Base-by-base conservation (phyloP, 106 monocot genomes). In the Apostasia ramifera region DNA sequence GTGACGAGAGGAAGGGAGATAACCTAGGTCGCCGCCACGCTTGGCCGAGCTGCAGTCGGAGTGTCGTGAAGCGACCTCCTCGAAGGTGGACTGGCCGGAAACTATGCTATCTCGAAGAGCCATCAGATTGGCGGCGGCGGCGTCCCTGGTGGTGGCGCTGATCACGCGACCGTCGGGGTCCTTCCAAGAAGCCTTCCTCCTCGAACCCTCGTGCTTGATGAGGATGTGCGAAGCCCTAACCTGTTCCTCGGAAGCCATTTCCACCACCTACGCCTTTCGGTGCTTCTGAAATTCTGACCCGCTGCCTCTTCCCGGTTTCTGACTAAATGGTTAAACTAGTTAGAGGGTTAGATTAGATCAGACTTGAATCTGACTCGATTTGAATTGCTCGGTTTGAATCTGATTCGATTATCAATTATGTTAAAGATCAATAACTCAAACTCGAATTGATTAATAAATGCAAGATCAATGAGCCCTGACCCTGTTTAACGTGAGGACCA, bases 11-110 rank as follows among this genome's bases (percentile, higher is more conserved):
- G 50, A 11, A 61, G 11, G 4, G 26, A 50, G 11, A 76, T 54
- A 44, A 94, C 94, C 94, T 58, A 94, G 85, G 70, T 94, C 88
- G 39, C 94, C 94, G n/a, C 94, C 94, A 58, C 94, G 94, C 81
- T 94, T 94, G 73, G 90, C 90, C 37, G 94, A 95, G 73, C 73
- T 87, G 66, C 94, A 95, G 58, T 95, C 88, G 26, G 94, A 95
- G 70, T 81, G 65, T 8, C 71, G 50, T 53, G 75, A 42, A 26
- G 94, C 91, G 46, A 91, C 67, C 62, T 83, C 80, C 60, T 88
- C 88, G 73, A 95, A 95, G 59, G 51, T 81, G 68, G 68, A 79
- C 43, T 77, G 46, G 11, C 91, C 91, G 1, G 83, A 72, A 44
- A 67, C 46, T 52, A 95, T 91, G 71, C 85, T 71, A 26, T 81